These are phyloP conservation scores for Fraxinus nigra DNA, from an alignment of 305 asterid genomes.

Conservation along the genomic window DNA sequence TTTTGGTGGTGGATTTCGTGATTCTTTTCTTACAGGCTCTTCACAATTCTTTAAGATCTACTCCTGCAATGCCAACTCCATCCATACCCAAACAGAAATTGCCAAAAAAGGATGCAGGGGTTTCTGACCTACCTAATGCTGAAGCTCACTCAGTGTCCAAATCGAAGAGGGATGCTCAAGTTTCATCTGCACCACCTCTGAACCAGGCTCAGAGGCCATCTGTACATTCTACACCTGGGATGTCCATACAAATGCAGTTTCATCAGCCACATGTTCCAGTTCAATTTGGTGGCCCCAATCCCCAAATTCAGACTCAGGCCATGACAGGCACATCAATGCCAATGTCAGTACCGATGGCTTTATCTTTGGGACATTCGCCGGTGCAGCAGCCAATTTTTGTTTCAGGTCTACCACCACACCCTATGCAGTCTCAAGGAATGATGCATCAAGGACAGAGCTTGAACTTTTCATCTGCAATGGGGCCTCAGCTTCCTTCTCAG, in stretches of 20 bases:
- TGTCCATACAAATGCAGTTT: constrained; percentile 59
- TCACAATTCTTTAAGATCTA: constrained; percentile 43
- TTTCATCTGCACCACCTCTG: constrained; percentile 41
- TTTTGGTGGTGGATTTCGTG: constrained; percentile 4
- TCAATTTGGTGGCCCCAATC: constrained; percentile 71
- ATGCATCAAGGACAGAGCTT: constrained; percentile 70
- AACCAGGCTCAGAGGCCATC: constrained; percentile 60
- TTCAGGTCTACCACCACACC: constrained; percentile 70
- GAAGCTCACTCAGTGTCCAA: constrained; percentile 42
- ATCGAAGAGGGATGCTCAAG: constrained; percentile 58
- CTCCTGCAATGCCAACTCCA: constrained; percentile 44
- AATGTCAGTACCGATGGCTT: constrained; percentile 43
- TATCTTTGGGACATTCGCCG: constrained; percentile 59
- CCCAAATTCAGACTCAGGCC: constrained; percentile 64
- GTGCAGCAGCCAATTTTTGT: constrained; percentile 67
- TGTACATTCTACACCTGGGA: constrained; percentile 44
- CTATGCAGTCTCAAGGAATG: constrained; percentile 75
- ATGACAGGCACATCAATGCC: constrained; percentile 56
- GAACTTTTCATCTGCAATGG: constrained; percentile 64
- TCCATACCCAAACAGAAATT: constrained; percentile 56
- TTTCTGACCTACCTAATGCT: constrained; percentile 41
- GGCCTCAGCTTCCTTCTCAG: constrained; percentile 63
- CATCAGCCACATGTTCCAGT: constrained; percentile 58
- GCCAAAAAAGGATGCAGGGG: constrained; percentile 55
- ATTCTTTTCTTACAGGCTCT: constrained; percentile 44